A percentile compares a stretch with the other conserved stretches of the same genome.
Conservation (phyloP, 345 rosid genomes). For the Linum usitatissimum region DNA sequence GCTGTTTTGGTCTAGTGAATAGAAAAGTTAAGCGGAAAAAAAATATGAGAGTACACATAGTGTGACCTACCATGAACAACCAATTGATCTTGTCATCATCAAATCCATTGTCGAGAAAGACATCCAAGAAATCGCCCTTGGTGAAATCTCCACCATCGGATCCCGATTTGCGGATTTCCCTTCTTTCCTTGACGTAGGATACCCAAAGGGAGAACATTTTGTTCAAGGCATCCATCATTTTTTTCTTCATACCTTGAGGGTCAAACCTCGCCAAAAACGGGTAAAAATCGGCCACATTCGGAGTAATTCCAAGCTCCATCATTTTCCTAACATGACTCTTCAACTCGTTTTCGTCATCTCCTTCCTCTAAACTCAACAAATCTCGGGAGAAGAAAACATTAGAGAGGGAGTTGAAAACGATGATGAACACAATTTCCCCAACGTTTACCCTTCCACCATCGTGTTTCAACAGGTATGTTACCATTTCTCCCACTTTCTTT, state of each 20-base stretch:
- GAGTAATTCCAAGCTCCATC: not conserved
- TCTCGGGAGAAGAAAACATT: not conserved
- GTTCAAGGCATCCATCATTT: not conserved
- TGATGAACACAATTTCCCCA: not conserved
- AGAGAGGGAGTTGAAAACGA: not conserved
- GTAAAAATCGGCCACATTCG: not conserved
- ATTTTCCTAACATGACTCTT: not conserved
- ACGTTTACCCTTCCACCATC: not conserved
- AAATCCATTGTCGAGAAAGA: not conserved
- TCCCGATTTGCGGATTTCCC: not conserved
- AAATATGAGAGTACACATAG: not conserved
- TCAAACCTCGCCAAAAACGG: not conserved
- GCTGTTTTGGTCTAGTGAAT: too few species aligned
- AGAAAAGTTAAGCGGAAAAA: not conserved
- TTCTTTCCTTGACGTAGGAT: not conserved
- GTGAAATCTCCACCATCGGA: not conserved
- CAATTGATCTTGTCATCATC: not conserved
- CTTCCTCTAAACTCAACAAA: not conserved
- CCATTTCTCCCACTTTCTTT: not conserved
- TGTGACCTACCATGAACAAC: not conserved
- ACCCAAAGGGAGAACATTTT: not conserved
- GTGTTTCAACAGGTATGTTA: not conserved
- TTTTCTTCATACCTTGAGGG: not conserved
- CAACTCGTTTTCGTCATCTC: not conserved
- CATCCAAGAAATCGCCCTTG: slow-evolving; percentile 1